These are phyloP conservation scores for Neoscytalidium dimidiatum DNA, from an alignment of 2,329 filamentous ascomycete species.

Conservation along the genomic window DNA sequence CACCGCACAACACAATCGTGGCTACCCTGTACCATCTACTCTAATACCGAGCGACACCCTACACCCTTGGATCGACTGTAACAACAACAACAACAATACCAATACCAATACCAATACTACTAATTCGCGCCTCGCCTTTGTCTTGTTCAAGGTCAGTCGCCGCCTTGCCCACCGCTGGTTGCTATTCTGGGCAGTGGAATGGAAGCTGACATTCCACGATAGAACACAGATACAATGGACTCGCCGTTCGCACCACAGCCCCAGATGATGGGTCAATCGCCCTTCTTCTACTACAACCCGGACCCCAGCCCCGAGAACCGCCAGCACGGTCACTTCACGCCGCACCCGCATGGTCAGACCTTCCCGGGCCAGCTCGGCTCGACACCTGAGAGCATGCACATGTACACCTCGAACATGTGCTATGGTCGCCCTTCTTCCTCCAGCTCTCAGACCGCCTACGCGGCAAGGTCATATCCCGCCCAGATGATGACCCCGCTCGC, in stretches of 20 bases:
- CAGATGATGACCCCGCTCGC: constrained; percentile 73
- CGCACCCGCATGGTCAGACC: constrained; percentile 55
- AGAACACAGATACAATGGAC: constrained; percentile 59
- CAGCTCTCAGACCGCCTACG: constrained; percentile 60
- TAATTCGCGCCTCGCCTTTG: constrained; percentile 8
- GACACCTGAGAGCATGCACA: constrained; percentile 42
- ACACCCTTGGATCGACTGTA: constrained; percentile 10
- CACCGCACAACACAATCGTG: background rate
- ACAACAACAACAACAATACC: constrained; percentile 9
- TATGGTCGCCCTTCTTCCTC: constrained; percentile 62
- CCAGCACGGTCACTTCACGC: constrained; percentile 75
- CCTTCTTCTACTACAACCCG: constrained; percentile 86
- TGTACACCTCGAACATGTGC: constrained; percentile 48
- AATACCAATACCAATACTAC: background rate
- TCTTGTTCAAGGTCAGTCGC: constrained; percentile 12
- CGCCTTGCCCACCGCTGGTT: no score
- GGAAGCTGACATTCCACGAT: constrained; percentile 28
- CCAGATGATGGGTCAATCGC: constrained; percentile 66
- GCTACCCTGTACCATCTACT: constrained; percentile 14
- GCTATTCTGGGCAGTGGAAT: constrained; percentile 23
- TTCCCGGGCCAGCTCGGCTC: constrained; percentile 36
- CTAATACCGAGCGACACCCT: constrained; percentile 13
- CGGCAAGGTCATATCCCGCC: constrained; percentile 56
- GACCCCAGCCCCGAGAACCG: constrained; percentile 70
- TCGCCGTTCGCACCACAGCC: constrained; percentile 57